These are phyloP conservation scores for Grosmannia serpens DNA, from an alignment of 2,329 filamentous ascomycete species.

Conservation along the genomic window DNA sequence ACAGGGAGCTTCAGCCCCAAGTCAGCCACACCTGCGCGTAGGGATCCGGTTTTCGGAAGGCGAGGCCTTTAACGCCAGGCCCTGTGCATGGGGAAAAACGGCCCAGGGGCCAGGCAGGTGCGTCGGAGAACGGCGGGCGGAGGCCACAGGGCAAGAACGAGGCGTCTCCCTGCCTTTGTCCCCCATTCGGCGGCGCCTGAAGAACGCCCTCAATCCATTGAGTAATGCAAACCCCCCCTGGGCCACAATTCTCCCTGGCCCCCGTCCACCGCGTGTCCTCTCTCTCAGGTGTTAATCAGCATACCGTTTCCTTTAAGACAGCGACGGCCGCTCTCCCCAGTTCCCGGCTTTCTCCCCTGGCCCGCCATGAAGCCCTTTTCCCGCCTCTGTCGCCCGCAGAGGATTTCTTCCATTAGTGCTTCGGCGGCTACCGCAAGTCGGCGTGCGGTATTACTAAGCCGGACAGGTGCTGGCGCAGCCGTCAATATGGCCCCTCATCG, in stretches of 20 bases:
- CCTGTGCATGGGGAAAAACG: background rate
- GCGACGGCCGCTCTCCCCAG: background rate
- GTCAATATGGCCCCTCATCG: slow-evolving; percentile 7
- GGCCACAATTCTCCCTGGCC: background rate
- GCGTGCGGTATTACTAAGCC: slow-evolving; percentile 10
- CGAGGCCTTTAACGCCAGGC: too few relatives aligned
- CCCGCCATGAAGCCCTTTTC: slow-evolving; percentile 3
- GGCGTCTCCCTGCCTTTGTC: background rate
- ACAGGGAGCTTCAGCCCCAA: background rate
- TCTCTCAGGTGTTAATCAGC: background rate
- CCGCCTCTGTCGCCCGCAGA: background rate
- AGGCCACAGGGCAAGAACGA: background rate
- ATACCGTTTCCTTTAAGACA: background rate
- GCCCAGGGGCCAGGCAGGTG: background rate
- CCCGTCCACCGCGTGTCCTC: background rate
- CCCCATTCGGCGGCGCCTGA: background rate
- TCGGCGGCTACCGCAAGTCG: slow-evolving; percentile 1
- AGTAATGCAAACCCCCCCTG: background rate
- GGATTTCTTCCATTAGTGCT: slow-evolving; percentile 5
- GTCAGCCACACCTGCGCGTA: background rate
- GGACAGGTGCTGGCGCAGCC: background rate
- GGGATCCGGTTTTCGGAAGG: background rate
- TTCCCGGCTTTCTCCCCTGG: background rate
- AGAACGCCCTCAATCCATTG: background rate
- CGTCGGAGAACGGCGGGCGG: background rate